Base-by-base conservation (phyloP, 371 early-diverging fungal species). In the Rhizopus stolonifer region DNA sequence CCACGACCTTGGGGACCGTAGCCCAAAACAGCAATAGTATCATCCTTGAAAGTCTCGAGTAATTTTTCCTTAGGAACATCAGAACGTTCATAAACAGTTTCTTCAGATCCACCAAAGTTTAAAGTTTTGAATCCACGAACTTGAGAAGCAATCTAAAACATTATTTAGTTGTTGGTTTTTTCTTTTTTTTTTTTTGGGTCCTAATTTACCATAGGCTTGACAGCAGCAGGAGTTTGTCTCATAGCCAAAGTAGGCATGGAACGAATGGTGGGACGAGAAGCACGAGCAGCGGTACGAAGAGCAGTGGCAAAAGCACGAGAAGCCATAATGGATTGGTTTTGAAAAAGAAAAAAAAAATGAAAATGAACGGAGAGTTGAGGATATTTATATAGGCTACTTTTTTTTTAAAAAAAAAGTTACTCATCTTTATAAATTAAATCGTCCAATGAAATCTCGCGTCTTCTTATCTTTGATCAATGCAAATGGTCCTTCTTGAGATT, bases 1-100 rank as follows among this genome's bases (percentile, higher is more conserved):
- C 93, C 95, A 78, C 90, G 92, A 58, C 98, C 98, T 81, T 95
- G 95, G 47, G 98, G 94, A 50, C 96, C 98, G 78, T 98, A 98
- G 55, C 98, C 98, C 64, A 98, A 87, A 44, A 98, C 91, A 47
- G 96, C 93, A 68, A 98, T 87, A 54, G 91, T 91, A 69, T 98
- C 96, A 61, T 95, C 80, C 77, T 84, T 87, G 81, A 98, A 95
- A 64, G 93, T 89, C 65, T 91, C 82, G 38, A 84, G 81, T 51
- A 95, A 83, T 86, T 95, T 95, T 61, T 88, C 90, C 57, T 79
- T 80, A 68, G 98, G 95, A 68, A 86, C 93, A 80, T 98, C 98
- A 46, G 89, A 67, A 52, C 98, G 92, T 80, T 98, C 98, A 73
- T 91, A 95, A 44, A 98, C 95, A 58, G 80, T 80, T 80, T 98